Evolutionary conservation across 176 grass and related monocot species (phyloP), one percentile per base, ranked within the genome.

Genomic region (Eragrostis curvula): DNA sequence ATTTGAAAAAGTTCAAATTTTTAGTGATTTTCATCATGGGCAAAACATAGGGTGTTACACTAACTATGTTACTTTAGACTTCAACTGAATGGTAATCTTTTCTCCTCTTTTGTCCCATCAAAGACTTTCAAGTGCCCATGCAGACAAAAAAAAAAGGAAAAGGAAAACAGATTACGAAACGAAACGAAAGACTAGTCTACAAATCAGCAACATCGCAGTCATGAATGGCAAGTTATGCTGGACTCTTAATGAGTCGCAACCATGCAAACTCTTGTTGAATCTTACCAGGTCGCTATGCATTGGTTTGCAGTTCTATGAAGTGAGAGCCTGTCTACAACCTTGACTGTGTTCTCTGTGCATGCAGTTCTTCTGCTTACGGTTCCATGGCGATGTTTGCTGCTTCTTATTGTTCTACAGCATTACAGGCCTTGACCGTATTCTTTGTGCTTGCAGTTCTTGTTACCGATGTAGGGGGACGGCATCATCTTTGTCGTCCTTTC

Each of bases 401-500:
- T 18, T 68, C 13, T 27, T 29, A 17, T 40, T 5, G 2, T 39
- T 36, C 21, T 12, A 8, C 12, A 40, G 17, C 45, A 28, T 13
- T 70, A 17, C 16, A 81, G 45, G n/a, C 40, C 8, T 29, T 46
- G 9, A 21, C 39, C 7, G 0, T 75, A 17, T 66, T 14, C 24
- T 55, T 3, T 43, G 11, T 75, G 47, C 42, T 81, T 57, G 71
- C 51, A 39, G 3, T 76, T 87, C 78, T 75, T 27, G 49, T 36
- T 17, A 18, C 40, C 68, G 13, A 67, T 30, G 84, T 10, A 6
- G 20, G 17, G 17, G 78, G 62, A 13, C 51, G 51, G 1, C 18
- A 14, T 15, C 56, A 60, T 63, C 20, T 78, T 3, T 79, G 82
- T 44, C 68, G 25, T 78, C 20, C 68, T 10, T 94, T 86, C 78